These are phyloP conservation scores for Termitomyces sp. DNA, from an alignment of 768 basidiomycete genomes.

Conservation along the genomic window DNA sequence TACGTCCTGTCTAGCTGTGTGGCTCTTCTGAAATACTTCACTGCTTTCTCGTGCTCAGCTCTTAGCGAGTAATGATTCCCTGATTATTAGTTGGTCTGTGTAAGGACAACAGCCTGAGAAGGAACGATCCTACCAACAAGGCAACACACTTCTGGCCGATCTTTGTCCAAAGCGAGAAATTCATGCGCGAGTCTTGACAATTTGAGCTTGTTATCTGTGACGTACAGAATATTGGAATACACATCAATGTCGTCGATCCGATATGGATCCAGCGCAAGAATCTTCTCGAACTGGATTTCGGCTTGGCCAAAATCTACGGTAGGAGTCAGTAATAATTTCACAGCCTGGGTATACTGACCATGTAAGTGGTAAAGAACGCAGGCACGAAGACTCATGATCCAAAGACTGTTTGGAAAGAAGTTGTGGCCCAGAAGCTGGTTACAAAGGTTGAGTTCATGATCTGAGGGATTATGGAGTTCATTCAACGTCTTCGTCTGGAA, in stretches of 20 bases:
- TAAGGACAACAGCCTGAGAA: not conserved
- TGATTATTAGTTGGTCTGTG: slow-evolving; percentile 27
- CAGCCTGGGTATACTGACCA: slow-evolving; percentile 49
- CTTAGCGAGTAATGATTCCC: slow-evolving; percentile 98
- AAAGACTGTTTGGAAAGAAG: slow-evolving; percentile 78
- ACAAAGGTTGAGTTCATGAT: slow-evolving; percentile 79
- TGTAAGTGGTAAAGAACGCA: slow-evolving; percentile 87
- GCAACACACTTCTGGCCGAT: slow-evolving; percentile 95
- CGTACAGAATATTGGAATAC: slow-evolving; percentile 95
- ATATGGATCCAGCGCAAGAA: slow-evolving; percentile 78
- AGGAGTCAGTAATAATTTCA: slow-evolving; percentile 3
- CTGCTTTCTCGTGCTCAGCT: slow-evolving; percentile 92
- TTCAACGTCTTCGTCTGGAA: slow-evolving; percentile 90
- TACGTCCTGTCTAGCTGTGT: slow-evolving; percentile 95
- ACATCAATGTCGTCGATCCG: slow-evolving; percentile 94
- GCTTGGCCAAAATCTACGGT: slow-evolving; percentile 81
- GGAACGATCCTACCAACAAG: slow-evolving; percentile 71
- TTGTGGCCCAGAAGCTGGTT: slow-evolving; percentile 68
- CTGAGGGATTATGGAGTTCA: slow-evolving; percentile 85
- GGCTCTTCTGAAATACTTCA: slow-evolving; percentile 91
- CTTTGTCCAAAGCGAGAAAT: slow-evolving; percentile 84
- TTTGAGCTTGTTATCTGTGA: slow-evolving; percentile 85
- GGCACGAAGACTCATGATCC: slow-evolving; percentile 84
- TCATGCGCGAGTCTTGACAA: slow-evolving; percentile 90
- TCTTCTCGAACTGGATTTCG: slow-evolving; percentile 79